These are phyloP conservation scores for Backusella tuberculispora DNA, from an alignment of 192 early-diverging fungal genomes.

Conservation along the genomic window DNA sequence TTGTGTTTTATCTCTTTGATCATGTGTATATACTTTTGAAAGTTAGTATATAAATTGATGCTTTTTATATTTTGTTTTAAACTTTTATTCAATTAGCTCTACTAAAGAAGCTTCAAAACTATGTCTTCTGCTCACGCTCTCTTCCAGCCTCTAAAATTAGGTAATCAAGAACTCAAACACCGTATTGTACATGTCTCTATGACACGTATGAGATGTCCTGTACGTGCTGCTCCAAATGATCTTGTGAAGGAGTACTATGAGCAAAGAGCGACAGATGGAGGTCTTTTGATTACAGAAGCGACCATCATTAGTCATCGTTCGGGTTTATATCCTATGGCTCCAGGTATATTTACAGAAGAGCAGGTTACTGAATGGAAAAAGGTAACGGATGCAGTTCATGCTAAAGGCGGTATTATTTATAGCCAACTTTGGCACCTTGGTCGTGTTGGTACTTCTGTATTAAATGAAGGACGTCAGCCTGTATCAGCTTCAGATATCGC, in stretches of 20 bases:
- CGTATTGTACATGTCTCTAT: constrained; percentile 31
- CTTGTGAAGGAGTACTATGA: constrained; percentile 27
- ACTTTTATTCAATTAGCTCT: not conserved
- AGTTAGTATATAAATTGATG: not conserved
- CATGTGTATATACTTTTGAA: no score
- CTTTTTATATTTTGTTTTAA: not conserved
- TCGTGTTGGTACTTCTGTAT: not conserved
- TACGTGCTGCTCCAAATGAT: constrained; percentile 3
- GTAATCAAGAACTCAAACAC: constrained; percentile 21
- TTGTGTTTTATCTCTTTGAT: no score
- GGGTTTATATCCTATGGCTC: constrained; percentile 26
- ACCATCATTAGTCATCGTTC: constrained; percentile 16
- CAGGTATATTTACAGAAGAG: constrained; percentile 42
- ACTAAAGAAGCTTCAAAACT: not conserved
- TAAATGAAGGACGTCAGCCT: not conserved
- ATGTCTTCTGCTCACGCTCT: constrained; percentile 18
- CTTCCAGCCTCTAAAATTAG: constrained; percentile 29
- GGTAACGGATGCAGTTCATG: constrained; percentile 59
- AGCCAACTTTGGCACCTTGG: constrained; percentile 56
- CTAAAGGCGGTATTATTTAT: constrained; percentile 58
- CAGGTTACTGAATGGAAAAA: constrained; percentile 56
- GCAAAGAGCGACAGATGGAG: constrained; percentile 31
- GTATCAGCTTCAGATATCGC: constrained; percentile 36
- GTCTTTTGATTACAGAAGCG: constrained; percentile 35
- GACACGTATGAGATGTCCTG: constrained; percentile 23